phyloP scores from a whole-genome alignment of 768 basidiomycete genomes.

The Tulasnella calospora region DNA sequence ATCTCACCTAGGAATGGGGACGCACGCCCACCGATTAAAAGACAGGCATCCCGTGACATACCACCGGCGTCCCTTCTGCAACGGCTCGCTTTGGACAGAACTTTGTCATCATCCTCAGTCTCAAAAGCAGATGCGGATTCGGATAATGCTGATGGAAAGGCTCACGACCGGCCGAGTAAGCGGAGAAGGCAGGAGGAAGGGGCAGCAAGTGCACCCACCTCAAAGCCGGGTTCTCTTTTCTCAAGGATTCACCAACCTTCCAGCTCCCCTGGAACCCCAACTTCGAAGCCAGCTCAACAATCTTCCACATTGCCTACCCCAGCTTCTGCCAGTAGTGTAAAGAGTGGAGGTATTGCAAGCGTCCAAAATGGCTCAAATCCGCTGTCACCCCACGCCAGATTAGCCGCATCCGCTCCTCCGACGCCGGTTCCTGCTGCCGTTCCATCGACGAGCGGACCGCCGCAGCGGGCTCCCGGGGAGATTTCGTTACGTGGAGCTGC shows the following conservation, averaged over 20 bases:
- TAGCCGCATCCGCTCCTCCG: neutral
- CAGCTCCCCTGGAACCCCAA: neutral
- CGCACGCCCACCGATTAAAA: neutral
- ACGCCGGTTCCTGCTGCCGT: neutral
- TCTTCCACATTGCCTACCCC: neutral
- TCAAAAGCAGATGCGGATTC: neutral
- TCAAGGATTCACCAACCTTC: neutral
- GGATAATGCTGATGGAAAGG: neutral
- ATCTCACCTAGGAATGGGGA: neutral
- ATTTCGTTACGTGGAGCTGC: neutral
- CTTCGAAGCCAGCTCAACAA: neutral
- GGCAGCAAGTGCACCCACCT: neutral
- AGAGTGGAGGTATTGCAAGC: neutral
- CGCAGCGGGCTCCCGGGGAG: neutral
- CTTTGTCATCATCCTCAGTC: neutral
- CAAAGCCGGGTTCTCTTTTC: neutral
- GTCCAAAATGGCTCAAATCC: neutral
- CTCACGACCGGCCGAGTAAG: neutral
- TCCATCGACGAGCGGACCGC: neutral
- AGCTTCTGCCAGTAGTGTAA: neutral
- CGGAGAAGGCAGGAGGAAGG: neutral
- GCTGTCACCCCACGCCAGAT: neutral
- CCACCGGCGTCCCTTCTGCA: constrained; percentile 2
- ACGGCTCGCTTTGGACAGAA: neutral
- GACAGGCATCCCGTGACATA: neutral